A percentile compares a stretch with the other conserved stretches of the same genome.
phyloP scores from a whole-genome alignment of 345 rosid species.

The Salix koriyanagi region DNA sequence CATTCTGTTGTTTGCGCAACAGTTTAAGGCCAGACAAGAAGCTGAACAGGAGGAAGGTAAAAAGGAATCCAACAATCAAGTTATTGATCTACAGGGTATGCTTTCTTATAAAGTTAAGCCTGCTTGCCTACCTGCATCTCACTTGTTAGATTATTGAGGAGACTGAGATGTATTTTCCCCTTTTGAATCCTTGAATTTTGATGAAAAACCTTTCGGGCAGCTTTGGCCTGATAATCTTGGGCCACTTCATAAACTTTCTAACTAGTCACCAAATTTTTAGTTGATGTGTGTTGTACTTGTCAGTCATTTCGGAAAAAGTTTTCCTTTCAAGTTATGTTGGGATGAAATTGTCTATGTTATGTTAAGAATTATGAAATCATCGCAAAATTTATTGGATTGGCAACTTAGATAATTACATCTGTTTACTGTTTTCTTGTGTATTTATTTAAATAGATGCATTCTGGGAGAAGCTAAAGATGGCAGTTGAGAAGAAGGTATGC shows the following conservation, averaged over 20 bases:
- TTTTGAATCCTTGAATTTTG: neutral
- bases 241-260: neutral
- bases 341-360: neutral
- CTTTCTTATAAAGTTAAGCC: neutral
- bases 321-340: neutral
- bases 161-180: neutral
- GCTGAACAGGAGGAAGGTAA: conserved; percentile 31
- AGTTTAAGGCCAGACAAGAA: conserved; percentile 53
- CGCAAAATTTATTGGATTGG: neutral
- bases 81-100: conserved; percentile 40
- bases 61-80: conserved; percentile 27
- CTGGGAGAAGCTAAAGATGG: conserved; percentile 70
- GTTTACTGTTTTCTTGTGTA: neutral
- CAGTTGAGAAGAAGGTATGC: conserved; percentile 64
- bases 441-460: conserved; percentile 53
- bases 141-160: neutral
- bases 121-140: neutral
- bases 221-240: neutral
- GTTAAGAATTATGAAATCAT: neutral
- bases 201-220: neutral
- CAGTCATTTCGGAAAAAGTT: neutral
- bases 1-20: conserved; percentile 19
- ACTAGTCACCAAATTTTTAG: neutral
- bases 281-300: neutral
- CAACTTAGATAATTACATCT: neutral